Conservation (phyloP, 23 red algal genomes). For the Agarophyton chilense region DNA sequence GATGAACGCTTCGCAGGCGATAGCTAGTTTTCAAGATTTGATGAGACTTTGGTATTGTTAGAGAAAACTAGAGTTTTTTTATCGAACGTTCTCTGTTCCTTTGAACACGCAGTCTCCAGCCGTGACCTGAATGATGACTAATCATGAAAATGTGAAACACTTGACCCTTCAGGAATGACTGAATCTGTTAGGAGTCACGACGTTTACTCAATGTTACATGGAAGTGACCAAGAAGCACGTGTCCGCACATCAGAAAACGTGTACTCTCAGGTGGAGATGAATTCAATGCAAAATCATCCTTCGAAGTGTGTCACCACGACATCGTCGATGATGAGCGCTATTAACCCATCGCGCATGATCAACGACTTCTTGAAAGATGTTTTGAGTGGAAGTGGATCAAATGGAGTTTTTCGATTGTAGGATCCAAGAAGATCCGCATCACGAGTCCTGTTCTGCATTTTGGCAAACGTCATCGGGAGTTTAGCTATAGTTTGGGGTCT, state of each 20-base stretch:
- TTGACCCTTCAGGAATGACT: background rate
- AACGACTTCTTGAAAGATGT: conserved; percentile 84
- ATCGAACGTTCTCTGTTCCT: conserved; percentile 52
- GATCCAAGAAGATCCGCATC: conserved; percentile 57
- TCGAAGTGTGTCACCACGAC: conserved; percentile 12
- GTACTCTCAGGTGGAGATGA: background rate
- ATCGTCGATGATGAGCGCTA: conserved; percentile 58
- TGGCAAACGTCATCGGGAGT: conserved; percentile 26
- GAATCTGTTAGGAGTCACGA: background rate
- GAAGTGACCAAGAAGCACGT: background rate
- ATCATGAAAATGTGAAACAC: background rate
- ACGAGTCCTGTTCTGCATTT: conserved; percentile 34
- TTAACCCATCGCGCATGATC: conserved; percentile 73
- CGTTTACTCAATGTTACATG: background rate
- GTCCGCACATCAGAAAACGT: conserved; percentile 8
- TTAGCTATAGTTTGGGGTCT: conserved; percentile 61
- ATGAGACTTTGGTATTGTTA: conserved; percentile 65
- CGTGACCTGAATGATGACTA: conserved; percentile 44
- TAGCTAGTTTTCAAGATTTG: conserved; percentile 71
- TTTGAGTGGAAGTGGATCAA: conserved; percentile 47
- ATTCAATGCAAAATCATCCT: background rate
- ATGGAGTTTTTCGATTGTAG: conserved; percentile 35
- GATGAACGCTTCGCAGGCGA: conserved; percentile 23
- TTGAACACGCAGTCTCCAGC: conserved; percentile 58
- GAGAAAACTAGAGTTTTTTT: conserved; percentile 36